phyloP scores from a whole-genome alignment of 2,329 filamentous ascomycete species.

The Fusarium brevicatenulatum region DNA sequence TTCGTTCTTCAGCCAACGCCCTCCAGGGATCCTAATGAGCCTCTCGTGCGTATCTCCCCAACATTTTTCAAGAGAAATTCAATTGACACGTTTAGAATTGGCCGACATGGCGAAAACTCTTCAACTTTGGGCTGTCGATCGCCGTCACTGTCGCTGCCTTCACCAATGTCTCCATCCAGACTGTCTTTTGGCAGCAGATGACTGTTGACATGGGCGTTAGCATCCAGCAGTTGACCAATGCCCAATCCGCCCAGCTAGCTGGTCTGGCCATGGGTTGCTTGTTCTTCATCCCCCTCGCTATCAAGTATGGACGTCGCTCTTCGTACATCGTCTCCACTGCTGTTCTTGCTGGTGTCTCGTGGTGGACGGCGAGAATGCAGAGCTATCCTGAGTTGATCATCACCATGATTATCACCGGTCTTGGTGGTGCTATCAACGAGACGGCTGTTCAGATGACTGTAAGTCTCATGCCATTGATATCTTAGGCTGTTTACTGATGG shows the following conservation, averaged over 20 bases:
- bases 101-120: slow-evolving; percentile 43
- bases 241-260: slow-evolving; percentile 44
- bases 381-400: slow-evolving; percentile 39
- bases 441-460: slow-evolving; percentile 53
- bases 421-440: slow-evolving; percentile 54
- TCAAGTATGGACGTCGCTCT: slow-evolving; percentile 49
- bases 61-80: accelerated
- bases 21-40: slow-evolving; percentile 47
- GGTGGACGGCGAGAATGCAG: slow-evolving; percentile 40
- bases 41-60: slow-evolving; percentile 38
- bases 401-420: slow-evolving; percentile 44
- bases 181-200: slow-evolving; percentile 50
- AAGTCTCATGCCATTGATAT: accelerated
- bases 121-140: slow-evolving; percentile 45
- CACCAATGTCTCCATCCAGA: slow-evolving; percentile 42
- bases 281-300: slow-evolving; percentile 49
- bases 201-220: slow-evolving; percentile 44
- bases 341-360: slow-evolving; percentile 38
- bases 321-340: slow-evolving; percentile 44
- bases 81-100: slow-evolving; percentile 42
- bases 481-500: not conserved
- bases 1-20: slow-evolving; percentile 37
- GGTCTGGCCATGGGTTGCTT: slow-evolving; percentile 49
- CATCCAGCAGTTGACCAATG: slow-evolving; percentile 40
- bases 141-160: slow-evolving; percentile 45